phyloP scores from a whole-genome alignment of 2,329 filamentous ascomycete species.

The Sphaerulina musiva region DNA sequence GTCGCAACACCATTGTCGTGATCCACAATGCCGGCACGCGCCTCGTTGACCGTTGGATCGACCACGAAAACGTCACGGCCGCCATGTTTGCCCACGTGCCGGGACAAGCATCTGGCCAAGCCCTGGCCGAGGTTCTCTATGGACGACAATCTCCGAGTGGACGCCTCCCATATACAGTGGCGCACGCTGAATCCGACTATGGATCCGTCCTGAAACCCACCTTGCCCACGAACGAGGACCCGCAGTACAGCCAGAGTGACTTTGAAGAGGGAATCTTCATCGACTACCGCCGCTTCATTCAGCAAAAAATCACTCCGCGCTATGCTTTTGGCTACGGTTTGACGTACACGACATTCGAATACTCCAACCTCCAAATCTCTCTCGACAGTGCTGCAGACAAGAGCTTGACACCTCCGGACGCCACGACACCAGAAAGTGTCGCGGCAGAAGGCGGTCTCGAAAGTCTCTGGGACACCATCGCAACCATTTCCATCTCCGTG shows the following conservation, averaged over 20 bases:
- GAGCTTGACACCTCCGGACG: constrained; percentile 16
- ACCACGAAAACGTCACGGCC: constrained; percentile 24
- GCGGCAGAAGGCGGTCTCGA: constrained; percentile 18
- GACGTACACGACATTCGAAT: constrained; percentile 42
- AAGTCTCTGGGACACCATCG: constrained; percentile 57
- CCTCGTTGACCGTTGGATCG: constrained; percentile 28
- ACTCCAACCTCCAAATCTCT: constrained; percentile 25
- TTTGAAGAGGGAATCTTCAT: constrained; percentile 39
- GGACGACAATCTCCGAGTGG: constrained; percentile 27
- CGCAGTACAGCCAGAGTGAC: constrained; percentile 23
- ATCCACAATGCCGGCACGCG: constrained; percentile 31
- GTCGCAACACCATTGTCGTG: constrained; percentile 30
- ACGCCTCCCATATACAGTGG: constrained; percentile 30
- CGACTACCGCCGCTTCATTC: constrained; percentile 42
- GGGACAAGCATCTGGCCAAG: constrained; percentile 22
- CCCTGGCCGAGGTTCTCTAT: constrained; percentile 22
- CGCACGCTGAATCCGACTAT: constrained; percentile 28
- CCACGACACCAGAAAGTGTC: constrained; percentile 1
- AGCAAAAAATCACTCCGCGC: constrained; percentile 36
- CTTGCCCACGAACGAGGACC: constrained; percentile 14
- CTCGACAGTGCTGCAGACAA: neutral
- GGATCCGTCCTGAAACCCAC: constrained; percentile 21
- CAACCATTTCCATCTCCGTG: constrained; percentile 51
- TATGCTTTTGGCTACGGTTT: constrained; percentile 43
- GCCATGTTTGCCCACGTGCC: constrained; percentile 19